Evolutionary conservation across 345 rosid genomes (phyloP), one percentile per base, ranked within the genome.

Genomic region (Populus alba): DNA sequence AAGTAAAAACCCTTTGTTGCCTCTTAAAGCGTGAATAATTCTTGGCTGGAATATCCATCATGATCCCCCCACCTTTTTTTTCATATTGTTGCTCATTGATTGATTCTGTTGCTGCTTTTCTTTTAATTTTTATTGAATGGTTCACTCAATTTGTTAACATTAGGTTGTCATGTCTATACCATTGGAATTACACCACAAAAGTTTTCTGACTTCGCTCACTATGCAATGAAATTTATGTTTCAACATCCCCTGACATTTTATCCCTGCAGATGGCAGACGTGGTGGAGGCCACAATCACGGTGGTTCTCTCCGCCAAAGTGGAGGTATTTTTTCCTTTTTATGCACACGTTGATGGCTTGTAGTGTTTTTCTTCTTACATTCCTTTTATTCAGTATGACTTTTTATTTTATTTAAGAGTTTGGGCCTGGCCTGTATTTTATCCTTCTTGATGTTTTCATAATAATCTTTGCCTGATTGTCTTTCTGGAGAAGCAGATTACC

Each of bases 211-310:
- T 18, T 47, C 5, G 1, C 71, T 37, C 27, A 29, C 11, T 27
- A 67, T 67, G 71, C 47, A 20, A 7, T 23, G 4, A 27, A 23
- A 25, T 6, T n/a, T 68, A 27, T 61, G 23, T 63, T 61, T 72
- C 39, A 63, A 70, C 22, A 8, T 11, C 45, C 41, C 68, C 22
- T 78, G 68, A 74, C 27, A 38, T 72, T 78, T 43, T 79, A 22
- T 66, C 81, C 67, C 55, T 82, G 78, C 90, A 96, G 99, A 89
- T 88, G 95, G 90, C 73, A 90, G 95, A 73, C 97, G 89, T 31
- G 91, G 90, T 82, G 90, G 94, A 73, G 82, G 87, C 59, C 92
- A 87, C 57, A 89, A 90, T 69, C 94, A 87, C 70, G 97, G 97
- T 71, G 91, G 91, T 68, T 83, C 88, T 71, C 81, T 89, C 77